A percentile compares a stretch with the other conserved stretches of the same genome.
phyloP scores from a whole-genome alignment of 2,329 filamentous ascomycete genomes.

The Paraphaeosphaeria minitans region DNA sequence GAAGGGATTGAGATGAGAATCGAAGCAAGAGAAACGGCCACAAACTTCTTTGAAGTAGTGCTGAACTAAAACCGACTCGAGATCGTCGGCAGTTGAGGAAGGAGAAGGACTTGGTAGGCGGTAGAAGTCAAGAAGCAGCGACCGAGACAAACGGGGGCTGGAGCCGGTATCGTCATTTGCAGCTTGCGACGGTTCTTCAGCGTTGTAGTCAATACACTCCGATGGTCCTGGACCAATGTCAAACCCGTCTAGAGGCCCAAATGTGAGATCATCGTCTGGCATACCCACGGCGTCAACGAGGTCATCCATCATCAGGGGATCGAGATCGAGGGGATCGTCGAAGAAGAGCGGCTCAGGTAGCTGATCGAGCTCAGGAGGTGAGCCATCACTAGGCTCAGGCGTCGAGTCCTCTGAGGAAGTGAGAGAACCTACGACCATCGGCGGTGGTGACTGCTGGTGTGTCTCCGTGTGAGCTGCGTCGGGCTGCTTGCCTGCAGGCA shows the following conservation, averaged over 20 bases:
- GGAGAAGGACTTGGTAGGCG: conserved; percentile 43
- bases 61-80: conserved; percentile 63
- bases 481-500: conserved; percentile 37
- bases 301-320: conserved; percentile 33
- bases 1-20: conserved; percentile 66
- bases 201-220: conserved; percentile 26
- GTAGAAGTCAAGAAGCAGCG: conserved; percentile 48
- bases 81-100: conserved; percentile 48
- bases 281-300: conserved; percentile 28
- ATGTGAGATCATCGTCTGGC: conserved; percentile 30
- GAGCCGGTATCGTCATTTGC: conserved; percentile 24
- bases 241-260: conserved; percentile 33
- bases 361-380: conserved; percentile 30
- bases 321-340: conserved; percentile 30
- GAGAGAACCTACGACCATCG: conserved; percentile 27
- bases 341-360: conserved; percentile 32
- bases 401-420: conserved; percentile 27
- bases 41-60: conserved; percentile 69
- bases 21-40: conserved; percentile 67
- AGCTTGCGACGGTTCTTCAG: conserved; percentile 24
- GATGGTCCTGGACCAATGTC: conserved; percentile 33
- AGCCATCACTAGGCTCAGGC: conserved; percentile 30
- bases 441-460: conserved; percentile 25
- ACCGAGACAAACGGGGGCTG: conserved; percentile 42
- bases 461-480: conserved; percentile 17